A percentile compares a stretch with the other conserved stretches of the same genome.
Conservation (phyloP, 2,329 filamentous ascomycete genomes). For the Penicillium hordei region DNA sequence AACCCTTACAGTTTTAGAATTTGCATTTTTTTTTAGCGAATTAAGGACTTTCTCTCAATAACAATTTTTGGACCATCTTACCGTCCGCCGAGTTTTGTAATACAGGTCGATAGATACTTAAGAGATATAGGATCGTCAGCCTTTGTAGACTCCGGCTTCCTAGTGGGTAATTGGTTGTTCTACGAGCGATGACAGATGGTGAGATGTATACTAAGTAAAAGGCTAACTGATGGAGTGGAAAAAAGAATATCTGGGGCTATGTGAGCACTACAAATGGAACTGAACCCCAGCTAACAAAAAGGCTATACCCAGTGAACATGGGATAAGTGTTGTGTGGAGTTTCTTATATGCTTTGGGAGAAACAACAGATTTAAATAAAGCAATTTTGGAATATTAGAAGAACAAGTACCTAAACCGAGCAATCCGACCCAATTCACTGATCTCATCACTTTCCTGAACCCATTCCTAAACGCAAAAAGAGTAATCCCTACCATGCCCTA, state of each 20-base stretch:
- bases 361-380: not conserved
- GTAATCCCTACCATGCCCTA: not conserved
- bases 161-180: too few species aligned
- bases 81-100: not conserved
- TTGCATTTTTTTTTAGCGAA: constrained; percentile 4
- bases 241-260: too few species aligned
- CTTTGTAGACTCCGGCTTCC: not conserved
- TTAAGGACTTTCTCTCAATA: not conserved
- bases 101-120: not conserved
- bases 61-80: not conserved
- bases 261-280: too few species aligned
- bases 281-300: too few species aligned
- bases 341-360: too few species aligned
- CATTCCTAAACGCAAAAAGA: not conserved
- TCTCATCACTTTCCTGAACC: not conserved
- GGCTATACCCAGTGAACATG: too few species aligned
- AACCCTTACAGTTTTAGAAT: not conserved
- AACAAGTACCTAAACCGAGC: not conserved
- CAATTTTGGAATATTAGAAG: not conserved
- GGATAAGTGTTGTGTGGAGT: too few species aligned
- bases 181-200: too few species aligned
- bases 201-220: too few species aligned
- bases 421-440: not conserved
- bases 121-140: not conserved
- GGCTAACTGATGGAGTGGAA: too few species aligned